A percentile compares a stretch with the other conserved stretches of the same genome.
Evolutionary conservation across 805 yeast species (phyloP).

Genomic region (Ogataea pini): DNA sequence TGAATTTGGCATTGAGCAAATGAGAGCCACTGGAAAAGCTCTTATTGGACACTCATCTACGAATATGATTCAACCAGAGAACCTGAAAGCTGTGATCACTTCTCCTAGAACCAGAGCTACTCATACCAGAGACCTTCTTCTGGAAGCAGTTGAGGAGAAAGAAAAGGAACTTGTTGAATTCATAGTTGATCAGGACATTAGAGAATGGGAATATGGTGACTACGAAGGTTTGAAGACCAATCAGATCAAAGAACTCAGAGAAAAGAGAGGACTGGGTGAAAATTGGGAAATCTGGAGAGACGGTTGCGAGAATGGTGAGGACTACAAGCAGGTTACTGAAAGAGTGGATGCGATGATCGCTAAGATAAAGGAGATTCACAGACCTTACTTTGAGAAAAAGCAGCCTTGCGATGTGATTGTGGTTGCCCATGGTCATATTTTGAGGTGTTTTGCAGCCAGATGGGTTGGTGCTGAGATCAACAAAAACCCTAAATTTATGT

Average conservation of each 20-base stretch:
- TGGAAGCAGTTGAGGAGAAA: conserved; percentile 48
- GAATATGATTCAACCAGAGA: conserved; percentile 60
- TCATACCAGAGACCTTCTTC: conserved; percentile 67
- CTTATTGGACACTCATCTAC: conserved; percentile 58
- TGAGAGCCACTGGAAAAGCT: conserved; percentile 68
- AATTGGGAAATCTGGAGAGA: conserved; percentile 85
- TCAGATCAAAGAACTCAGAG: conserved; percentile 64
- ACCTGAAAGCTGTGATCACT: conserved; percentile 63
- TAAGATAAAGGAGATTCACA: conserved; percentile 62
- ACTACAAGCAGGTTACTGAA: conserved; percentile 59
- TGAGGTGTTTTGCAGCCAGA: conserved; percentile 85
- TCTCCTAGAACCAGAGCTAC: conserved; percentile 85
- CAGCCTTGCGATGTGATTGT: conserved; percentile 72
- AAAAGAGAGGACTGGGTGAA: conserved; percentile 52
- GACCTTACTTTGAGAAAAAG: conserved; percentile 48
- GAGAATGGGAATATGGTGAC: conserved; percentile 97
- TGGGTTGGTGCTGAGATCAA: conserved; percentile 70
- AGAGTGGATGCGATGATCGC: conserved; percentile 73
- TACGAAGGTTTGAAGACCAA: conserved; percentile 81
- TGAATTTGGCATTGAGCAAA: conserved; percentile 72
- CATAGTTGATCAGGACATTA: conserved; percentile 62
- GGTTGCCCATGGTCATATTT: conserved; percentile 91
- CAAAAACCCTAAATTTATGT: conserved; percentile 74
- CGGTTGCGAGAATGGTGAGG: conserved; percentile 93
- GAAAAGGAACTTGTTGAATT: conserved; percentile 44